Evolutionary conservation across 176 grass and related monocot genomes (phyloP), one percentile per base, ranked within the genome.

Genomic region (Musa schizocarpa): DNA sequence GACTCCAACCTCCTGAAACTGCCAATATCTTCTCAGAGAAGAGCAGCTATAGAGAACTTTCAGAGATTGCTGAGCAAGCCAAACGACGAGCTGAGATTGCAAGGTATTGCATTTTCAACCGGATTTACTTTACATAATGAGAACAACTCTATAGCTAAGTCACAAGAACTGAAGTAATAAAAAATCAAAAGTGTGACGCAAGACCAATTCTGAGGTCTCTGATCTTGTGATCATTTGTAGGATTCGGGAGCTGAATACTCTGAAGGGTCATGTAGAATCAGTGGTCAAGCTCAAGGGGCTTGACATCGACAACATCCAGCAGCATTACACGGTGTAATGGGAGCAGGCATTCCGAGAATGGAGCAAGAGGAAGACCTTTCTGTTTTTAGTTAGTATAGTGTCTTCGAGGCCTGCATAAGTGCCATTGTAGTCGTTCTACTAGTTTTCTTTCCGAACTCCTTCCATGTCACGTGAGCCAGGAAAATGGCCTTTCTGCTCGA

Each of bases 61-160:
- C 91, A 17, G 91, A 92, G 84, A 92, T 99, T 13, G 91, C 96
- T 52, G 96, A 99, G 66, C 91, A 99, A 84, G 96, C 96, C 55
- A 99, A 88, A 80, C 89, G 88, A 51, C 91, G 96, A n/a, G 96
- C 96, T 1, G 91, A 95, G 79, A 89, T 95, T 5, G 91, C 86
- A 50, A 95, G 87, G 87, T 90, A 90, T 14, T 11, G 61, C 8
- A 16, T 34, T 20, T 14, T 34, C 62, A 50, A 11, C 24, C 3
- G 16, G 26, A 54, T 52, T n/a, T 55, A 14, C 22, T 17, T 71
- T 71, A 13, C 11, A n/a, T 34, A 51, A 59, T 8, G 2, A 17
- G 14, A 59, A n/a, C 14, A 17, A 9, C 14, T 59, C 14, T 59
- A 59, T 59, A 17, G 17, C 57, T 0, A 8, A 59, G 3, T 72